These are phyloP conservation scores for Polytrichum commune DNA, from an alignment of 225 moss, liverwort and hornwort species.

Conservation along the genomic window DNA sequence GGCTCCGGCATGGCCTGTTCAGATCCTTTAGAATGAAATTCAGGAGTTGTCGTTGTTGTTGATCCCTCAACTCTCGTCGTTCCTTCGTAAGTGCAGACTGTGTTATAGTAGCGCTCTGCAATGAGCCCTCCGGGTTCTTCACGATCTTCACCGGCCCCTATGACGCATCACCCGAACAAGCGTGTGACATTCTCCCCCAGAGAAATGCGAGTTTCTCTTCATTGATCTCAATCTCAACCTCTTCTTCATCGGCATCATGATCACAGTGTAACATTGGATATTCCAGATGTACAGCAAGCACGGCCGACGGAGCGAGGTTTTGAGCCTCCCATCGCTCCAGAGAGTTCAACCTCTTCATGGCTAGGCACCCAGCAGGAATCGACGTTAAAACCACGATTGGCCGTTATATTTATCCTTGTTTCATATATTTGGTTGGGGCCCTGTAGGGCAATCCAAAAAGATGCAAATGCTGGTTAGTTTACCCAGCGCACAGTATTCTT, in stretches of 20 bases:
- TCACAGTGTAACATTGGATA: conserved; percentile 11
- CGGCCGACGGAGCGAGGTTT: conserved; percentile 1
- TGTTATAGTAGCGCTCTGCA: conserved; percentile 10
- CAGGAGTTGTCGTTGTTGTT: conserved; percentile 7
- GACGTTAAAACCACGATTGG: too few relatives aligned
- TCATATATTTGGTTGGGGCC: too few relatives aligned
- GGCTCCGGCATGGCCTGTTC: conserved; percentile 12
- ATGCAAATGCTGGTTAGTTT: neutral
- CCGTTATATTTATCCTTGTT: too few relatives aligned
- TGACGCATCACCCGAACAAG: conserved; percentile 10
- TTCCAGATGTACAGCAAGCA: conserved; percentile 2
- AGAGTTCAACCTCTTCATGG: conserved; percentile 5
- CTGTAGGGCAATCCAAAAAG: too few relatives aligned
- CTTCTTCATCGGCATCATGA: conserved; percentile 10
- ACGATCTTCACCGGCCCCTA: conserved; percentile 1
- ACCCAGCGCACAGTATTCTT: conserved; percentile 38
- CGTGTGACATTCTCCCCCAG: neutral
- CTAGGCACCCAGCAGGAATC: neutral
- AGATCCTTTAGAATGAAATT: conserved; percentile 13
- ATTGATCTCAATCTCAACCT: conserved; percentile 8
- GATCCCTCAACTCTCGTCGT: conserved; percentile 5
- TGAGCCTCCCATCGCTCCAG: conserved; percentile 8
- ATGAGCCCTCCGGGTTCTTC: conserved; percentile 10
- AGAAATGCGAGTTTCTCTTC: conserved; percentile 6
- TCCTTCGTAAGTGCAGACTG: conserved; percentile 6